phyloP scores from a whole-genome alignment of 169 alveolate species.

The Cytauxzoon felis region DNA sequence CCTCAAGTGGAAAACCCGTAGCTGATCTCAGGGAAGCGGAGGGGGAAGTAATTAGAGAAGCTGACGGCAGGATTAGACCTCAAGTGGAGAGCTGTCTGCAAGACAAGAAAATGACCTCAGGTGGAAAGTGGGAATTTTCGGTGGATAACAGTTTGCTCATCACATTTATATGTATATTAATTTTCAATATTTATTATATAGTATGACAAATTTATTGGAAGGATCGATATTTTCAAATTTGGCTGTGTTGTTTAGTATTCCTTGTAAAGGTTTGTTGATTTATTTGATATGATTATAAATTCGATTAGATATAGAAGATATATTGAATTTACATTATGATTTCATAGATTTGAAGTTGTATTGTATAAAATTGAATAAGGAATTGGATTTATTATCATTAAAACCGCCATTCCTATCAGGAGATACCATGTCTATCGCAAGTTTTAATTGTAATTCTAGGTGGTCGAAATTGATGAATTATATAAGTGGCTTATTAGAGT shows the following conservation, averaged over 20 bases:
- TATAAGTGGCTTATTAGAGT: too few species aligned
- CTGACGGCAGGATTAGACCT: too few species aligned
- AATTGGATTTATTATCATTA: constrained; percentile 25
- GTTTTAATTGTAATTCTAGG: too few species aligned
- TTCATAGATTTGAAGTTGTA: constrained; percentile 42
- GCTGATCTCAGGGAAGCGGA: too few species aligned
- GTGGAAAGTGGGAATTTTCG: too few species aligned
- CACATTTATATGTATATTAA: background rate
- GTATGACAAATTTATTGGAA: constrained; percentile 28
- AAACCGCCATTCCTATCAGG: constrained; percentile 58
- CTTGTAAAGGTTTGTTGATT: constrained; percentile 41
- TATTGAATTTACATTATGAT: constrained; percentile 31
- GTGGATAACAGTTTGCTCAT: too few species aligned
- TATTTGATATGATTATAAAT: background rate
- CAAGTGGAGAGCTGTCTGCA: too few species aligned
- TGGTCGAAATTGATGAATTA: too few species aligned
- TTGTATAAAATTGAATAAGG: constrained; percentile 23
- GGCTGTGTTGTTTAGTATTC: constrained; percentile 46
- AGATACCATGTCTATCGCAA: constrained; percentile 1
- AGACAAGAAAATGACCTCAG: too few species aligned
- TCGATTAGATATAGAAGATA: constrained; percentile 21
- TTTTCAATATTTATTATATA: background rate
- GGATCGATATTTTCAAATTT: constrained; percentile 48
- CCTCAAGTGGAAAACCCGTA: too few species aligned
- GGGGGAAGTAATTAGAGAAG: too few species aligned